A percentile compares a stretch with the other conserved stretches of the same genome.
Evolutionary conservation across 2,329 filamentous ascomycete species (phyloP).

Genomic region (Phyllosticta citrichinensis): DNA sequence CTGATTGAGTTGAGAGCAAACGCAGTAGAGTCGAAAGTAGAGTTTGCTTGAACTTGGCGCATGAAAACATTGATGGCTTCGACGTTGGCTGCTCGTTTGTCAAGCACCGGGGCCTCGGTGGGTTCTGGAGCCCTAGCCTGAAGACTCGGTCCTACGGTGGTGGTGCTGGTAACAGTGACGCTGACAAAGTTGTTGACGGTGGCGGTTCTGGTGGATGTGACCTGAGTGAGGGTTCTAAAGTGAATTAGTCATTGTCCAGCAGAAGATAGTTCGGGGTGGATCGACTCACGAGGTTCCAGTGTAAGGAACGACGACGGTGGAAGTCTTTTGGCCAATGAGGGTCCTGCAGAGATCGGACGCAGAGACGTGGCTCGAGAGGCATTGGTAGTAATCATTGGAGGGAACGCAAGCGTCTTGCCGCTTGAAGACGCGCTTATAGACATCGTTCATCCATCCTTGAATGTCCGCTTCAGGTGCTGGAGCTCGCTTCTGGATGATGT

Average conservation of each 20-base stretch:
- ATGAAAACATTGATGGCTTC: constrained; percentile 18
- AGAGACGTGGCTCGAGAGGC: not conserved
- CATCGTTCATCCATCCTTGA: not conserved
- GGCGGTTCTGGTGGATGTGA: constrained; percentile 14
- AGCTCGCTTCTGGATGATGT: constrained; percentile 1
- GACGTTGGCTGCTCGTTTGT: constrained; percentile 13
- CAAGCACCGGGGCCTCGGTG: constrained; percentile 13
- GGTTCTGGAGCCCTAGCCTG: not conserved
- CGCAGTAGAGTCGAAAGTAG: constrained; percentile 10
- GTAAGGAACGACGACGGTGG: constrained; percentile 15
- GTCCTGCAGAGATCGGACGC: constrained; percentile 1
- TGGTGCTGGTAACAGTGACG: constrained; percentile 16
- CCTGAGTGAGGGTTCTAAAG: constrained; percentile 15
- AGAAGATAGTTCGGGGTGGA: not conserved
- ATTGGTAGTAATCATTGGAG: constrained; percentile 8
- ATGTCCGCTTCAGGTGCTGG: not conserved
- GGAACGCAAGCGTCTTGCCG: constrained; percentile 6
- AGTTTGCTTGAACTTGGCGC: not conserved
- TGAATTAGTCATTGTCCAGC: constrained; percentile 9
- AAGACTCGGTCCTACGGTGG: constrained; percentile 14
- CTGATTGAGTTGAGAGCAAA: constrained; percentile 15
- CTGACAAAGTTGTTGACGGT: constrained; percentile 17
- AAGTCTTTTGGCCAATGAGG: constrained; percentile 18
- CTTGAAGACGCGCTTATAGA: constrained; percentile 3
- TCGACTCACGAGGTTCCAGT: constrained; percentile 19